A percentile compares a stretch with the other conserved stretches of the same genome.
phyloP scores from a whole-genome alignment of 306 rosid genomes.

The Coriaria nepalensis region DNA sequence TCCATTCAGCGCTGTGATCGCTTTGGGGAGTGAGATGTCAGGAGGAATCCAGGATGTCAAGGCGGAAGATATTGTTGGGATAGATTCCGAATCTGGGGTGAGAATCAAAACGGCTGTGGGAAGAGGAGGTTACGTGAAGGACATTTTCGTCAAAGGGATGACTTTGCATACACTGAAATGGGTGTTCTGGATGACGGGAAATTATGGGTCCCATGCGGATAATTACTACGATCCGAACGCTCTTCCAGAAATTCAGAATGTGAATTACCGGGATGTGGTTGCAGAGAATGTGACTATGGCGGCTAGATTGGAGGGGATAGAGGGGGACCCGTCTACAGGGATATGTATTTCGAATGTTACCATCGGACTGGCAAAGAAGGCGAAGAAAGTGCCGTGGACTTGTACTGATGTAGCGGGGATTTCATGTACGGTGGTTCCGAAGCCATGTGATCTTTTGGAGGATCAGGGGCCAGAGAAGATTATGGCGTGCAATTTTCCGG shows the following conservation, averaged over 20 bases:
- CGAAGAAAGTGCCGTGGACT: conserved; percentile 53
- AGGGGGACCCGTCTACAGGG: conserved; percentile 47
- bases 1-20: conserved; percentile 64
- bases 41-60: conserved; percentile 72
- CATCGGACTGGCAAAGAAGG: conserved; percentile 34
- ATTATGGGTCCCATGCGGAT: conserved; percentile 69
- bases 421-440: conserved; percentile 45
- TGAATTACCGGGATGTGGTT: conserved; percentile 45
- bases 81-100: conserved; percentile 50
- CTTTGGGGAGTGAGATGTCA: conserved; percentile 75
- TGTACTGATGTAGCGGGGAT: conserved; percentile 54
- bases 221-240: conserved; percentile 47
- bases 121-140: conserved; percentile 68
- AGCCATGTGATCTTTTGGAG: conserved; percentile 39
- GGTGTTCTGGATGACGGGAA: conserved; percentile 73
- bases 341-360: conserved; percentile 70
- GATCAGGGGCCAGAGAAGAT: conserved; percentile 30
- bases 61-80: conserved; percentile 56
- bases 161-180: conserved; percentile 64
- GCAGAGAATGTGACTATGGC: conserved; percentile 64
- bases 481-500: conserved; percentile 38
- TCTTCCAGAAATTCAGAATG: conserved; percentile 36
- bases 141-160: conserved; percentile 51
- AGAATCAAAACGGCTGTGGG: conserved; percentile 69
- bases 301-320: conserved; percentile 50